phyloP scores from a whole-genome alignment of 2,329 filamentous ascomycete genomes.

The Phialemoniopsis sp. region DNA sequence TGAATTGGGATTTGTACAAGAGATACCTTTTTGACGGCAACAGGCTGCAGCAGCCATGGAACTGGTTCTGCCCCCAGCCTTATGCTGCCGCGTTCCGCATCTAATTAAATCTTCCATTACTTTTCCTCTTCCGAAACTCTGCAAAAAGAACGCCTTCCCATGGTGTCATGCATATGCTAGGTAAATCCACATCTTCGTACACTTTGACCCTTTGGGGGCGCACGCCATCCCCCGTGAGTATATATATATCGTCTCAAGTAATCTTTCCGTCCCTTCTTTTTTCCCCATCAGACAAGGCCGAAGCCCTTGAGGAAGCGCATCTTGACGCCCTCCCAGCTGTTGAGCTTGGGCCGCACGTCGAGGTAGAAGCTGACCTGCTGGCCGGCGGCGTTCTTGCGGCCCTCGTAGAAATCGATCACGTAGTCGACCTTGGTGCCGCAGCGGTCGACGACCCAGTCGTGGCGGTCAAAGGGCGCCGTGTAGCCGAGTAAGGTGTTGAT shows the following conservation, averaged over 20 bases:
- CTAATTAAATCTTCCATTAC: not conserved
- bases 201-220: not conserved
- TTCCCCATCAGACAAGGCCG: slow-evolving; percentile 37
- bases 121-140: no score
- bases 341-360: slow-evolving; percentile 65
- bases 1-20: slow-evolving; percentile 1
- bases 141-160: no score
- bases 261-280: not conserved
- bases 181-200: no score
- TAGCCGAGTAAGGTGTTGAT: slow-evolving; percentile 86
- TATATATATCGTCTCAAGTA: no score
- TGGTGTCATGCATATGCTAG: no score
- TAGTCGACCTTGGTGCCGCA: slow-evolving; percentile 87
- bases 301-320: slow-evolving; percentile 54
- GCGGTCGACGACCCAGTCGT: slow-evolving; percentile 95
- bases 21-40: not conserved
- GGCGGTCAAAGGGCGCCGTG: slow-evolving; percentile 85
- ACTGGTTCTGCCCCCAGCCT: not conserved
- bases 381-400: slow-evolving; percentile 34
- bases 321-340: slow-evolving; percentile 63
- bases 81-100: not conserved
- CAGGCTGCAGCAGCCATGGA: not conserved
- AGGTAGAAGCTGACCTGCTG: slow-evolving; percentile 58
- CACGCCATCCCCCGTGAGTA: no score
- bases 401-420: slow-evolving; percentile 96